These are phyloP conservation scores for Fomitiporia mediterranea DNA, from an alignment of 1,284 basidiomycete species.

Conservation along the genomic window DNA sequence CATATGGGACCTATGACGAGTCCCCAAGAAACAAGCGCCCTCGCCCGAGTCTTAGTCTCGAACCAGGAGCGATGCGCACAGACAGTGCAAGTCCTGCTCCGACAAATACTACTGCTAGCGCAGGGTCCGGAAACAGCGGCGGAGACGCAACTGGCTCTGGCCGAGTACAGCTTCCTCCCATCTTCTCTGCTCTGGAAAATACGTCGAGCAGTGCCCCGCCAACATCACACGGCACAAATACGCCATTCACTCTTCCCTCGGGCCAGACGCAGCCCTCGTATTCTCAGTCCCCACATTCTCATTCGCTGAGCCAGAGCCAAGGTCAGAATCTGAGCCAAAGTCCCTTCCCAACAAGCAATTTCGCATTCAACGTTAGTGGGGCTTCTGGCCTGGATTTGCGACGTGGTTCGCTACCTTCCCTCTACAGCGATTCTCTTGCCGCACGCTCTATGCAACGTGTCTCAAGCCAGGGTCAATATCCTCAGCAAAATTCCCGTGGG, in stretches of 20 bases:
- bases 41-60: conserved; percentile 11
- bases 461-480: conserved; percentile 17
- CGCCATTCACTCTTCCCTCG: background rate
- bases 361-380: background rate
- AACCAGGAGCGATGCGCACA: background rate
- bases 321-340: conserved; percentile 1
- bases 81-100: background rate
- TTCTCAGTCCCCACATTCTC: background rate
- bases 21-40: conserved; percentile 8
- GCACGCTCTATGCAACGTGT: conserved; percentile 27
- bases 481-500: background rate
- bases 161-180: conserved; percentile 12
- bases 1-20: background rate
- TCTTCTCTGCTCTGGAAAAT: conserved; percentile 10
- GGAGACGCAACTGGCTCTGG: background rate
- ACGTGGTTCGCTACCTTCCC: conserved; percentile 58
- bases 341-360: background rate
- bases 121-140: background rate
- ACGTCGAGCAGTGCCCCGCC: conserved; percentile 9
- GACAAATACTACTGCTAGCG: conserved; percentile 1
- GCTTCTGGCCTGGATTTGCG: conserved; percentile 44
- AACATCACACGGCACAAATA: conserved; percentile 1
- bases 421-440: conserved; percentile 46
- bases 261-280: background rate
- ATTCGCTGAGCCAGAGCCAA: conserved; percentile 2